Base-by-base conservation (phyloP, 164 flowering plant species). In the Tinospora cordifolia region DNA sequence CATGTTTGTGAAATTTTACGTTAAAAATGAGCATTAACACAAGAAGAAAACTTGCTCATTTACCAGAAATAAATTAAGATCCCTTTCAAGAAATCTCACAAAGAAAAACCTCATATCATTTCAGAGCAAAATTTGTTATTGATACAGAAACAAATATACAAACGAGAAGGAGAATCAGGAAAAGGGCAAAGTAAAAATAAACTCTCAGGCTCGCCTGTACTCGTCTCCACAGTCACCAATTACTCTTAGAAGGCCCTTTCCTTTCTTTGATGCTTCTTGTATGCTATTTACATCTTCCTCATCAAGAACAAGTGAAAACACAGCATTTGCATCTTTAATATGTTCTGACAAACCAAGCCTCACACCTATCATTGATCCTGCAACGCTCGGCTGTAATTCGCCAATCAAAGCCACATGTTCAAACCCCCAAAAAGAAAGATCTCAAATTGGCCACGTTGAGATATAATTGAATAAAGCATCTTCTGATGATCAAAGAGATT, bases 201-300 rank as follows among this genome's bases (percentile, higher is more conserved):
- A 60, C 39, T 24, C 36, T 38, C 39, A 49, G 21, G 84, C 83
- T 63, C 92, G 90, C 78, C 98, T 83, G 70, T 94, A 89, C 74
- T 94, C 98, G 75, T 91, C 96, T 57, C 97, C 97, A 73, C 97
- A 91, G 75, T 91, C 96, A 41, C 97, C 98, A 63, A 91, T 94
- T n/a, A 91, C 82, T 81, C 76, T 79, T 40, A 87, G 79, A 40
- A 94, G 84, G 85, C 91, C 87, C 68, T 83, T 90, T 34, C 98
- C 96, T 73, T 81, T 84, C 63, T 74, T 81, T 15, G 89, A 65
- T 30, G 85, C 87, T 75, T 86, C 90, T 66, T 70, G 79, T 59
- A 91, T 90, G 82, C 84, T 86, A 77, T 65, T 79, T 1, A 83
- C 69, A 78, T 92, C 97, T 10, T 90, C 97, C 67, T 86, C 91